Evolutionary conservation across 768 basidiomycete species (phyloP).

Genomic region (Suillus americanus): DNA sequence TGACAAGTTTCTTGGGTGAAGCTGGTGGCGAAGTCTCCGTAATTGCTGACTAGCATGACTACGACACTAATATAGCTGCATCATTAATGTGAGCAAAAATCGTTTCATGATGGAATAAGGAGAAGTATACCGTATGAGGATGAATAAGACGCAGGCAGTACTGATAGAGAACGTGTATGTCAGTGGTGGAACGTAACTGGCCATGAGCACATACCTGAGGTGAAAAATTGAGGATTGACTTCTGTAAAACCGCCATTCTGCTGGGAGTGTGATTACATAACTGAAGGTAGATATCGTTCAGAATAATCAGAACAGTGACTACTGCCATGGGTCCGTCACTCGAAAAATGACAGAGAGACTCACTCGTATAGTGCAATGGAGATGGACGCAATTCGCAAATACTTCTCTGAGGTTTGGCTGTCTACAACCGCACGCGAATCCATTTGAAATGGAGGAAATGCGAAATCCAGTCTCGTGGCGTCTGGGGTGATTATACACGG

Average conservation of each 20-base stretch:
- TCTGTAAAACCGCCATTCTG: slow-evolving; percentile 33
- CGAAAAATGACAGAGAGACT: slow-evolving; percentile 10
- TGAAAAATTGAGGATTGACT: slow-evolving; percentile 26
- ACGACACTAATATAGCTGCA: slow-evolving; percentile 42
- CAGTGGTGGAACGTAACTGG: not conserved
- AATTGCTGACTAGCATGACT: slow-evolving; percentile 50
- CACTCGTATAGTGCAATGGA: slow-evolving; percentile 41
- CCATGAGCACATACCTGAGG: slow-evolving; percentile 24
- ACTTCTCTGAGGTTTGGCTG: slow-evolving; percentile 22
- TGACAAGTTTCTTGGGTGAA: slow-evolving; percentile 51
- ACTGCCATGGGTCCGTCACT: not conserved
- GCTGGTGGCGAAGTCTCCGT: slow-evolving; percentile 53
- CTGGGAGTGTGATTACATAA: slow-evolving; percentile 33
- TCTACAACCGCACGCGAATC: not conserved
- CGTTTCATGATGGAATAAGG: not conserved
- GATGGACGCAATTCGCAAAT: slow-evolving; percentile 36
- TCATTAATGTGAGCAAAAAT: not conserved
- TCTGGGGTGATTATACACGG: not conserved
- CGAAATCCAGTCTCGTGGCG: not conserved
- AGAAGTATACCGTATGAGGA: slow-evolving; percentile 30
- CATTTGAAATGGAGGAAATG: not conserved
- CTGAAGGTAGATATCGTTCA: slow-evolving; percentile 13
- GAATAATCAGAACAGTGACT: not conserved
- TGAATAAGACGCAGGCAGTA: slow-evolving; percentile 31
- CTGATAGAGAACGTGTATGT: slow-evolving; percentile 11